Evolutionary conservation across 805 yeast genomes (phyloP), one percentile per base, ranked within the genome.

Genomic region (Candida argentea): DNA sequence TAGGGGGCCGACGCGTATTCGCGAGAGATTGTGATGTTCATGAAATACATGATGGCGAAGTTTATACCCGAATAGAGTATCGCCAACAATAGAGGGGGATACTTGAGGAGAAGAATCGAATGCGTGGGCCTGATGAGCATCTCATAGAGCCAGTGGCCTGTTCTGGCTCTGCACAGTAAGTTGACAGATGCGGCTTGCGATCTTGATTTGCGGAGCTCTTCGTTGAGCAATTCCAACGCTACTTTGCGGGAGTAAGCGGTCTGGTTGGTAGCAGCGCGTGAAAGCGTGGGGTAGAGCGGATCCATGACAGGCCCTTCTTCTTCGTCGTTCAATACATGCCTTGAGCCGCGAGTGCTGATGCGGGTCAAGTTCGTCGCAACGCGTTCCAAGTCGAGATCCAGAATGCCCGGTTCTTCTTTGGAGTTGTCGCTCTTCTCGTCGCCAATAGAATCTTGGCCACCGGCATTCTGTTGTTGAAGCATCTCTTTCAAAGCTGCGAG

Each of bases 1-100:
- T 84, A 84, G 3, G 95, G 95, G 0, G 56, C 50, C 13, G 65
- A 43, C 0, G 81, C 57, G 50, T 74, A 84, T 29, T 63, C 65
- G 42, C 70, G 67, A 26, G 87, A 66, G 24, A 85, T 58, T 4
- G 89, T 66, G 70, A 83, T 65, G 54, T 85, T 85, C 43, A 82
- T 71, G 37, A 79, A 71, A 46, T 83, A 84, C 12, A 81, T 52
- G 10, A 71, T 70, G 3, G 75, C 75, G 53, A 82, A 85, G 26
- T 81, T 69, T n/a, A 77, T 68, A 1, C 84, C 72, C 2, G 87
- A 74, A 44, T 73, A 82, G 1, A 61, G 45, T 20, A 83, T 67
- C 5, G 85, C 73, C 27, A 81, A 52, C 1, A 67, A 46, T 6
- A 85, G 87, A 0, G 94, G 91, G 1, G 94, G 93, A 46, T 77